Evolutionary conservation across 1,284 basidiomycete genomes (phyloP).

Genomic region (Ustilago hordei): DNA sequence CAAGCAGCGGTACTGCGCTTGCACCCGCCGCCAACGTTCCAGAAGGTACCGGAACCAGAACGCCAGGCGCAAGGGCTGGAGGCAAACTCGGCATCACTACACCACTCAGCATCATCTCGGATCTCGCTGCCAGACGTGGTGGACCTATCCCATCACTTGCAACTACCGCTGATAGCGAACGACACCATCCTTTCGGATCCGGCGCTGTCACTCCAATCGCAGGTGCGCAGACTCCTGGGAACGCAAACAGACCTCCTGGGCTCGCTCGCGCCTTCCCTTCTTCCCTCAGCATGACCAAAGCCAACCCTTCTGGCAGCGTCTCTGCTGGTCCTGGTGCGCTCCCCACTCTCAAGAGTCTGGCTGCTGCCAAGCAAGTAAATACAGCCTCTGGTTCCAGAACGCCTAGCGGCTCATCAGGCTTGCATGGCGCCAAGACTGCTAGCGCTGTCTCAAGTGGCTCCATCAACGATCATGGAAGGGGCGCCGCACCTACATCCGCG

Average conservation of each 20-base stretch:
- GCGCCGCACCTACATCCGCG: constrained; percentile 23
- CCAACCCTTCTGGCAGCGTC: constrained; percentile 15
- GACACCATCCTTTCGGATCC: constrained; percentile 64
- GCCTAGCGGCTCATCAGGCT: constrained; percentile 13
- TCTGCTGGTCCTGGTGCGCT: constrained; percentile 42
- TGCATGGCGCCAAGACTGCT: constrained; percentile 20
- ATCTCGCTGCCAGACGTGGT: constrained; percentile 63
- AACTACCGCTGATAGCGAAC: constrained; percentile 50
- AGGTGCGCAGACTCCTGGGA: constrained; percentile 57
- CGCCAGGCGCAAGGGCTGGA: constrained; percentile 54
- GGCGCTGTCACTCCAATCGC: constrained; percentile 63
- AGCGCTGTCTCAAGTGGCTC: constrained; percentile 50
- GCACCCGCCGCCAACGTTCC: constrained; percentile 23
- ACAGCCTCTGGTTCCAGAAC: constrained; percentile 29
- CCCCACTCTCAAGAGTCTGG: constrained; percentile 34
- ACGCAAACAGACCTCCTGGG: constrained; percentile 33
- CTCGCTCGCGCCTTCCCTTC: constrained; percentile 41
- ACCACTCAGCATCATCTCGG: constrained; percentile 68
- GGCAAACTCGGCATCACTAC: constrained; percentile 59
- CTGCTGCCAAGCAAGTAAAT: constrained; percentile 17
- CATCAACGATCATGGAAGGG: constrained; percentile 57
- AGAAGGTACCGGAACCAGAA: constrained; percentile 47
- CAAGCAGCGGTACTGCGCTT: constrained; percentile 40
- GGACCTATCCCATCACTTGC: constrained; percentile 37
- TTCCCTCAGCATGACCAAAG: constrained; percentile 54